These are phyloP conservation scores for Clohesyomyces aquaticus DNA, from an alignment of 495 filamentous ascomycete species.

Conservation along the genomic window DNA sequence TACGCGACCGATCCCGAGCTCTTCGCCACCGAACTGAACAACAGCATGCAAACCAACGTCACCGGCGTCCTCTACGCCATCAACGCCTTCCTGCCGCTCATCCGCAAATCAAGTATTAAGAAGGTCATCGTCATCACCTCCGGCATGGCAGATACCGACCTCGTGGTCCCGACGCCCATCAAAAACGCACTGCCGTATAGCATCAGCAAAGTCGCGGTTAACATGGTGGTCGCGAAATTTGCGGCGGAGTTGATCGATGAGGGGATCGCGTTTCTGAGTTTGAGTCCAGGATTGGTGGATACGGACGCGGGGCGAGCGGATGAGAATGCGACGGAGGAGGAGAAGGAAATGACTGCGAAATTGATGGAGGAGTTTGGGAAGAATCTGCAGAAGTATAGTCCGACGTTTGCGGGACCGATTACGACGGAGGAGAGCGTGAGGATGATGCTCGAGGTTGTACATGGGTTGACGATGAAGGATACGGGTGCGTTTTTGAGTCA, in stretches of 20 bases:
- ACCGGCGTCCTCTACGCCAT: conserved; percentile 36
- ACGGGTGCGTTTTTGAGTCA: conserved; percentile 38
- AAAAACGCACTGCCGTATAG: conserved; percentile 30
- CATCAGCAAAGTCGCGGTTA: conserved; percentile 39
- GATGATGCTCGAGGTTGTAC: conserved; percentile 33
- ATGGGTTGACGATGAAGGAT: conserved; percentile 28
- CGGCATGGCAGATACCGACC: conserved; percentile 36
- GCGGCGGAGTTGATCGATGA: conserved; percentile 27
- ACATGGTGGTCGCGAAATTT: conserved; percentile 41
- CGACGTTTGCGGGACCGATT: conserved; percentile 40
- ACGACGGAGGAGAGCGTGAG: conserved; percentile 32
- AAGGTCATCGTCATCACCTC: conserved; percentile 39
- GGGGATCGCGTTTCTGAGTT: conserved; percentile 33
- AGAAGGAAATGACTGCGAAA: neutral
- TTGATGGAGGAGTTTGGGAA: conserved; percentile 31
- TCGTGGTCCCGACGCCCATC: conserved; percentile 30
- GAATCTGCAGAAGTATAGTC: conserved; percentile 35
- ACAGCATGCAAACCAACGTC: conserved; percentile 35
- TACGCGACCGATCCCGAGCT: conserved; percentile 17
- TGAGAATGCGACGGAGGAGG: too few species aligned
- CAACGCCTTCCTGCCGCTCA: conserved; percentile 42
- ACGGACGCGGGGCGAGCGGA: conserved; percentile 16
- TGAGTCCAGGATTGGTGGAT: conserved; percentile 39
- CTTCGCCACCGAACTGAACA: conserved; percentile 32
- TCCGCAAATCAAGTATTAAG: conserved; percentile 33